Evolutionary conservation across 306 rosid species (phyloP).

Genomic region (Prunus mira): DNA sequence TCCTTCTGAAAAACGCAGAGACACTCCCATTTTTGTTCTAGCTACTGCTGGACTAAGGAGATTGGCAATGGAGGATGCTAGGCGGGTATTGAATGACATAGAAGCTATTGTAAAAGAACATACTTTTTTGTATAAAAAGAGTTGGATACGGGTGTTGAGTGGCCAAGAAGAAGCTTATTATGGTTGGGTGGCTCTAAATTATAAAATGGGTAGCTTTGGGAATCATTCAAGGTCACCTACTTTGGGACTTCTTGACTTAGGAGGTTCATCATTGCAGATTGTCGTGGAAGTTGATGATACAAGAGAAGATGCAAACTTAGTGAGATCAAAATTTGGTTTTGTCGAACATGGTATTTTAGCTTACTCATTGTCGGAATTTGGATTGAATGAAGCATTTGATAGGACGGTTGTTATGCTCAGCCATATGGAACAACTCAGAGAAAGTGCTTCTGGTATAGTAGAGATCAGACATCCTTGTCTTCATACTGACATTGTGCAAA

Average conservation of each 20-base stretch:
- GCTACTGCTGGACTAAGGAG: conserved; percentile 84
- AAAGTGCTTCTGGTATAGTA: conserved; percentile 14
- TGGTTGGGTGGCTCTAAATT: conserved; percentile 89
- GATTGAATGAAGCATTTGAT: conserved; percentile 83
- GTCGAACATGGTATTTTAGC: conserved; percentile 46
- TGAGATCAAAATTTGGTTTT: conserved; percentile 54
- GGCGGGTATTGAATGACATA: conserved; percentile 49
- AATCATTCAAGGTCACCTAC: conserved; percentile 36
- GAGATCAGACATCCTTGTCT: conserved; percentile 74
- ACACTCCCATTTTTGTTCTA: conserved; percentile 63
- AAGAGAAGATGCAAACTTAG: conserved; percentile 31
- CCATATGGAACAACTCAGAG: conserved; percentile 29
- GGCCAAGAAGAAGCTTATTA: conserved; percentile 88
- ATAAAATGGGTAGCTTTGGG: conserved; percentile 55
- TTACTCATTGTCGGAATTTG: conserved; percentile 64
- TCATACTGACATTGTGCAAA: conserved; percentile 41
- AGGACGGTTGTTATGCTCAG: conserved; percentile 53
- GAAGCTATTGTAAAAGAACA: conserved; percentile 49
- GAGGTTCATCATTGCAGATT: conserved; percentile 85
- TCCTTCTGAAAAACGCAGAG: conserved; percentile 41
- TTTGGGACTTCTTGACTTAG: conserved; percentile 80
- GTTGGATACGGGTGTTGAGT: conserved; percentile 78
- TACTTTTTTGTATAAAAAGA: conserved; percentile 42
- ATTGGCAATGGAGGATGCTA: conserved; percentile 37
- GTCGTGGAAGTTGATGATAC: conserved; percentile 49